phyloP scores from a whole-genome alignment of 306 rosid species.

The Psophocarpus tetragonolobus region DNA sequence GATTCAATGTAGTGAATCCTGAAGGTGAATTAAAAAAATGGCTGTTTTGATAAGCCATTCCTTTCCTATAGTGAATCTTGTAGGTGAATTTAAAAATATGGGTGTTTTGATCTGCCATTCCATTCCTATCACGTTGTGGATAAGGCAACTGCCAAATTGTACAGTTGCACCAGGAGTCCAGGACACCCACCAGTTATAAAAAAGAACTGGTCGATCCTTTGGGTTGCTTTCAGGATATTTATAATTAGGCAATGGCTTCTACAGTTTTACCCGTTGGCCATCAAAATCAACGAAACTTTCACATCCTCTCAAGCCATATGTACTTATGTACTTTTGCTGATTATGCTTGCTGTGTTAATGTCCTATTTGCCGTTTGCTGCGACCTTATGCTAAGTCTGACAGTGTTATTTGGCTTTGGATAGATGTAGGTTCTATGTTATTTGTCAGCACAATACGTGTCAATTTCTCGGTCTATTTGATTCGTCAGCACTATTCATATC shows the following conservation, averaged over 20 bases:
- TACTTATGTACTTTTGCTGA: neutral
- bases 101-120: neutral
- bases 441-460: neutral
- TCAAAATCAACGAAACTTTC: neutral
- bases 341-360: neutral
- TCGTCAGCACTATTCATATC: neutral
- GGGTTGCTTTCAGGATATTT: constrained; percentile 16
- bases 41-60: neutral
- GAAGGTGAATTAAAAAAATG: constrained; percentile 22
- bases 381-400: no score
- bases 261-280: neutral
- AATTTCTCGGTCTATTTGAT: neutral
- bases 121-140: constrained; percentile 21
- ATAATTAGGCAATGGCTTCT: constrained; percentile 1
- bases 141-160: constrained; percentile 10
- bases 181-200: neutral
- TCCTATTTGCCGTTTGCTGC: constrained; percentile 13
- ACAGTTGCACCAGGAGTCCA: neutral
- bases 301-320: neutral
- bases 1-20: neutral
- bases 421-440: neutral
- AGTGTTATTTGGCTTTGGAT: neutral
- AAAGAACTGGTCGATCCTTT: neutral
- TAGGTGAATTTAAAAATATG: constrained; percentile 23
- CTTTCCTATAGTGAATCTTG: constrained; percentile 17